phyloP scores from a whole-genome alignment of 78 protist species.

The Cyanophora paradoxa region DNA sequence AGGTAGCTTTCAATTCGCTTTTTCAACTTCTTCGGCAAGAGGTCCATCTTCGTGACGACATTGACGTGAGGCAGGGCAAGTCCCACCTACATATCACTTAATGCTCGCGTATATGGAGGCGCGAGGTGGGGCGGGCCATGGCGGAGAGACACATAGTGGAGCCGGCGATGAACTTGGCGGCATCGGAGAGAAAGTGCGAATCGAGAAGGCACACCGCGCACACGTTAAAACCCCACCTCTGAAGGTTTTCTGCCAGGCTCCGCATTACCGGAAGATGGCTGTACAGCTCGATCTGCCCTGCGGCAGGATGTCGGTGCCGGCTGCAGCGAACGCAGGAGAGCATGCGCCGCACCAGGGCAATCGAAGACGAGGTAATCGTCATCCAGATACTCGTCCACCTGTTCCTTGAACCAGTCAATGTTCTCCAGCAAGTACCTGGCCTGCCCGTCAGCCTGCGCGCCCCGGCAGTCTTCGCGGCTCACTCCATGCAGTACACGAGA shows the following conservation, averaged over 20 bases:
- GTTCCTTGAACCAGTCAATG: constrained; percentile 74
- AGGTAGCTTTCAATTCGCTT: neutral
- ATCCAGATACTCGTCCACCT: constrained; percentile 68
- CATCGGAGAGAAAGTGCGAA: constrained; percentile 23
- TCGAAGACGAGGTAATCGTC: constrained; percentile 93
- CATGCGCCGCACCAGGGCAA: no score
- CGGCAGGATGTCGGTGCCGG: neutral
- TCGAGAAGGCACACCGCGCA: constrained; percentile 71
- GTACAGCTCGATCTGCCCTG: constrained; percentile 91
- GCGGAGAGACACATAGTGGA: constrained; percentile 65
- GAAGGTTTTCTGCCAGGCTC: constrained; percentile 38
- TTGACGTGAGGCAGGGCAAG: constrained; percentile 83
- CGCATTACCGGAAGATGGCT: constrained; percentile 81
- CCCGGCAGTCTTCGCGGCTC: no score
- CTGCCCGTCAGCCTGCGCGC: no score
- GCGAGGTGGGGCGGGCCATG: constrained; percentile 73
- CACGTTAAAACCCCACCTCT: constrained; percentile 35
- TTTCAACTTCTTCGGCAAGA: constrained; percentile 17
- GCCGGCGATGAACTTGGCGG: constrained; percentile 23
- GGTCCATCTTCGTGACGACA: constrained; percentile 80
- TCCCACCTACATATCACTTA: no score
- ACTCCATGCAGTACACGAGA: constrained; percentile 88
- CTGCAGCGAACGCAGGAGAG: no score
- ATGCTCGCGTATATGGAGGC: no score
- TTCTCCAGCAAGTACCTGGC: constrained; percentile 63